Percentiles rank a stretch among this genome's conserved stretches.
Conservation (phyloP, 495 filamentous ascomycete species). For the Venustampulla echinocandica region DNA sequence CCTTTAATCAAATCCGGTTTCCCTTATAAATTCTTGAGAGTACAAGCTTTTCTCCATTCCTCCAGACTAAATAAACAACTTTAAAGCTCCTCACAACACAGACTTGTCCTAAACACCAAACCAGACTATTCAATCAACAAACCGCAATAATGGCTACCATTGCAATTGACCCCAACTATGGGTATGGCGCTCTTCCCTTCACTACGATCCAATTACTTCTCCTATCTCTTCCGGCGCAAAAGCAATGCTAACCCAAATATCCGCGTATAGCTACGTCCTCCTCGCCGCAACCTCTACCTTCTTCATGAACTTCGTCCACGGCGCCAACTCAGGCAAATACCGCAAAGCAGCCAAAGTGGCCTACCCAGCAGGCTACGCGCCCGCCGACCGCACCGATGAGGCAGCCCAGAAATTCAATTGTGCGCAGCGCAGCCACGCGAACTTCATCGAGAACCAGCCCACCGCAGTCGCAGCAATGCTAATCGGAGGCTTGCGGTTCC, state of each 20-base stretch:
- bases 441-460: constrained; percentile 45
- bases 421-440: constrained; percentile 50
- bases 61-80: no score
- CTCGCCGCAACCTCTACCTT: constrained; percentile 41
- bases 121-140: not conserved
- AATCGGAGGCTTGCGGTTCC: constrained; percentile 39
- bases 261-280: constrained; percentile 34
- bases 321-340: constrained; percentile 26
- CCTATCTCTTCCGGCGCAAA: no score
- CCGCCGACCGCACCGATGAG: constrained; percentile 29
- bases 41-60: no score
- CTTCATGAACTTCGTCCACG: constrained; percentile 39
- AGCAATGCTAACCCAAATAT: not conserved
- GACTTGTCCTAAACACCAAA: not conserved
- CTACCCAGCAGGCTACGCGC: constrained; percentile 46
- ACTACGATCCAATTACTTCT: no score
- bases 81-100: no score
- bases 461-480: constrained; percentile 39
- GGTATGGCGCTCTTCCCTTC: constrained; percentile 10
- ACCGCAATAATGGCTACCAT: constrained; percentile 18
- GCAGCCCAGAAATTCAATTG: constrained; percentile 45
- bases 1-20: not conserved
- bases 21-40: not conserved
- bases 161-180: constrained; percentile 20
- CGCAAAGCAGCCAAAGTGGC: constrained; percentile 40